Conservation (phyloP, 495 filamentous ascomycete genomes). For the Daldinia caldariorum region DNA sequence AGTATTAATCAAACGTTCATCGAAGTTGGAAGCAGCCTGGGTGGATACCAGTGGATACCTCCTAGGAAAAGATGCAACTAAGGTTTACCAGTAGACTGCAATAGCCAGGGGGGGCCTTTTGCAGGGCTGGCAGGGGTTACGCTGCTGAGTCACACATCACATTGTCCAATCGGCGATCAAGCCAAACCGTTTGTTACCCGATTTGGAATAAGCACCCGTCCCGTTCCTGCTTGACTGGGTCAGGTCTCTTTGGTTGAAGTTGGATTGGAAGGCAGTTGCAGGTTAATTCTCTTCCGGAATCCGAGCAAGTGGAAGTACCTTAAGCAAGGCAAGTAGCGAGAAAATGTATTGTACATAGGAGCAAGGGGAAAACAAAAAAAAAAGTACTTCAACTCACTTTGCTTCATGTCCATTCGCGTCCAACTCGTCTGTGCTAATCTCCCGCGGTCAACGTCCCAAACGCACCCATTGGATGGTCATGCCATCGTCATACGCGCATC, state of each 20-base stretch:
- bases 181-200: slow-evolving; percentile 23
- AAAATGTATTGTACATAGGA: too few species aligned
- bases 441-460: slow-evolving; percentile 34
- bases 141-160: slow-evolving; percentile 28
- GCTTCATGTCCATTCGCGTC: slow-evolving; percentile 25
- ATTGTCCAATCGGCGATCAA: slow-evolving; percentile 26
- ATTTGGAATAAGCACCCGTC: slow-evolving; percentile 37
- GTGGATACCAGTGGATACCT: slow-evolving; percentile 9
- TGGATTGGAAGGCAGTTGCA: slow-evolving; percentile 19
- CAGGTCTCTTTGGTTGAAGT: slow-evolving; percentile 16
- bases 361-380: not conserved
- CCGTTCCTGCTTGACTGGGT: slow-evolving; percentile 33
- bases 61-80: not conserved
- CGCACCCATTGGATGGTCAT: slow-evolving; percentile 36
- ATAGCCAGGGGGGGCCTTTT: slow-evolving; percentile 24
- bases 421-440: slow-evolving; percentile 43
- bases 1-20: slow-evolving; percentile 2
- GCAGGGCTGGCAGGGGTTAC: slow-evolving; percentile 14
- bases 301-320: slow-evolving; percentile 17
- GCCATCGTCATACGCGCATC: slow-evolving; percentile 42
- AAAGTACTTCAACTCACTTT: slow-evolving; percentile 24
- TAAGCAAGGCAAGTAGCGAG: too few species aligned
- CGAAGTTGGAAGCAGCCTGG: not conserved
- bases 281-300: slow-evolving; percentile 31
- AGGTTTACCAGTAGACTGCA: slow-evolving; percentile 27